phyloP scores from a whole-genome alignment of 163 green algal species.

The Chloroidium sp. region DNA sequence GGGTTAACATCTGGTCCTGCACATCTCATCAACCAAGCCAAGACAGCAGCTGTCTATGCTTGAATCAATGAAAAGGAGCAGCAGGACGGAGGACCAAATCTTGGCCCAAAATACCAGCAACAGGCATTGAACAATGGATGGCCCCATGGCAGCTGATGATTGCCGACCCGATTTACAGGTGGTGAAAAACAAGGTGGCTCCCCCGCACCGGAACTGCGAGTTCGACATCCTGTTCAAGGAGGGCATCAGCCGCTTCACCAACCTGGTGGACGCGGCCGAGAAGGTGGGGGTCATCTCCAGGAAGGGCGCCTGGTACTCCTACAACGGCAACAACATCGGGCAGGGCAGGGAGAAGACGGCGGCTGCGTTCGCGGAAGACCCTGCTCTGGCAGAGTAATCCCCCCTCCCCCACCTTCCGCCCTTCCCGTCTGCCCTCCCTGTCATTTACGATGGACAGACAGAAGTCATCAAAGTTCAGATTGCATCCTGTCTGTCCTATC shows the following conservation, averaged over 20 bases:
- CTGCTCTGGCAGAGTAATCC: slow-evolving; percentile 9
- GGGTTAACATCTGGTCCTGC: too few relatives aligned
- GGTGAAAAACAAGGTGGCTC: slow-evolving; percentile 92
- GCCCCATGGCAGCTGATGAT: too few relatives aligned
- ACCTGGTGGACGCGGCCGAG: slow-evolving; percentile 78
- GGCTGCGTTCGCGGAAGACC: slow-evolving; percentile 34
- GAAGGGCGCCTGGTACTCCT: slow-evolving; percentile 61
- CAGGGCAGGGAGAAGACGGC: slow-evolving; percentile 70
- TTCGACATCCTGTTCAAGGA: slow-evolving; percentile 88
- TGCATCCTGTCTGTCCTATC: too few relatives aligned
- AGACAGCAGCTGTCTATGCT: too few relatives aligned
- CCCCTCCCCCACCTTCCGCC: background rate
- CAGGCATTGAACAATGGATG: too few relatives aligned
- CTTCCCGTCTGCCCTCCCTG: too few relatives aligned
- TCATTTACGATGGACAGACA: too few relatives aligned
- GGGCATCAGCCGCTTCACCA: slow-evolving; percentile 69
- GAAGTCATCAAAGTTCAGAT: too few relatives aligned
- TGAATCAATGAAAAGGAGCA: too few relatives aligned
- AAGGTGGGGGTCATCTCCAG: slow-evolving; percentile 47
- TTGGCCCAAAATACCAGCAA: too few relatives aligned
- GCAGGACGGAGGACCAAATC: too few relatives aligned
- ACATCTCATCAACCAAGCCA: too few relatives aligned
- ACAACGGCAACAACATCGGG: slow-evolving; percentile 42
- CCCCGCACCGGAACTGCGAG: slow-evolving; percentile 63
- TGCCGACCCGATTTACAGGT: slow-evolving; percentile 8